These are phyloP conservation scores for Teratosphaeria gauchensis DNA, from an alignment of 2,329 filamentous ascomycete species.

Conservation along the genomic window DNA sequence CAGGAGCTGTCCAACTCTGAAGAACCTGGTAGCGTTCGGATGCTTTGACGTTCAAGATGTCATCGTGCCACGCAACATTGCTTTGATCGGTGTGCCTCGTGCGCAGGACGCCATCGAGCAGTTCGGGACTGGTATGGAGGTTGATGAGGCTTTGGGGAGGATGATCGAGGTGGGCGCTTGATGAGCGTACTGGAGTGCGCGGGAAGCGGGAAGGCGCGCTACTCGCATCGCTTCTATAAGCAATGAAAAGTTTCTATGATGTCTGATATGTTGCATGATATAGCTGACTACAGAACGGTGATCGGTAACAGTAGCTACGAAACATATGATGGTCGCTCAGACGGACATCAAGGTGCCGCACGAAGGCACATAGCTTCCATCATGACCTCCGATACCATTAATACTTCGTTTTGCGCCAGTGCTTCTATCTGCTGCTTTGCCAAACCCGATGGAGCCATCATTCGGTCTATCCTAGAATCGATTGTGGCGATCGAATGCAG, in stretches of 20 bases:
- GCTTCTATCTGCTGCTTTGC: too few relatives aligned
- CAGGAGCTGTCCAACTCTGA: conserved; percentile 36
- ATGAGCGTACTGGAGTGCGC: background rate
- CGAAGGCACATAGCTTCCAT: background rate
- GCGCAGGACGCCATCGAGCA: conserved; percentile 49
- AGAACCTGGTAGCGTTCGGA: conserved; percentile 51
- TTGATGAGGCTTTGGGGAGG: conserved; percentile 25
- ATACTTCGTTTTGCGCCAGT: too few relatives aligned
- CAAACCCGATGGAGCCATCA: too few relatives aligned
- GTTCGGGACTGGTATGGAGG: conserved; percentile 31
- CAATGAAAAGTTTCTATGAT: background rate
- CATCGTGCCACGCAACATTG: conserved; percentile 47
- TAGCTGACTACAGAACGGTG: background rate
- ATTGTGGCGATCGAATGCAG: too few relatives aligned
- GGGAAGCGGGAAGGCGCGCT: background rate
- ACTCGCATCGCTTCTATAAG: background rate
- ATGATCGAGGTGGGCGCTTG: conserved; percentile 18
- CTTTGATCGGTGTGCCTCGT: conserved; percentile 50
- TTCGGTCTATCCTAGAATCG: too few relatives aligned
- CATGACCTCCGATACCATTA: background rate
- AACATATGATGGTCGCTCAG: background rate
- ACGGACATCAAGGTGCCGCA: background rate
- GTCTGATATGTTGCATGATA: background rate
- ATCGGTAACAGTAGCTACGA: background rate
- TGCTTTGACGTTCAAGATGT: conserved; percentile 52